A percentile compares a stretch with the other conserved stretches of the same genome.
Conservation (phyloP, 768 basidiomycete genomes). For the Strobilomyces confusus region DNA sequence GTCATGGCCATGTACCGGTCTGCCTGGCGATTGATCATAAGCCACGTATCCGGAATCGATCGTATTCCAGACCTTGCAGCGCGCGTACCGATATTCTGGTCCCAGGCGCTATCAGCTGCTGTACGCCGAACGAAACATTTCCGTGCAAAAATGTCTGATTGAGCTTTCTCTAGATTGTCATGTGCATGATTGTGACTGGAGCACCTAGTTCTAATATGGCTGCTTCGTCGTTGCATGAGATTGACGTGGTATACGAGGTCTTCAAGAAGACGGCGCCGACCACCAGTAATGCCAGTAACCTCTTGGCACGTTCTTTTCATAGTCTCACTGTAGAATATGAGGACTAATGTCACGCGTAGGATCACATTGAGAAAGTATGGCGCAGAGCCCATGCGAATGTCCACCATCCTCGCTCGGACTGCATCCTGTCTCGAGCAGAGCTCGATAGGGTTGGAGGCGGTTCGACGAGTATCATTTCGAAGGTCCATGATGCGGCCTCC, state of each 20-base stretch:
- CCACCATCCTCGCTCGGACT: slow-evolving; percentile 26
- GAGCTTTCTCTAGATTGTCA: slow-evolving; percentile 43
- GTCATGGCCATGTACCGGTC: slow-evolving; percentile 71
- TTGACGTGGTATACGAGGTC: slow-evolving; percentile 40
- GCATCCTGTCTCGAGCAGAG: slow-evolving; percentile 39
- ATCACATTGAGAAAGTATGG: slow-evolving; percentile 38
- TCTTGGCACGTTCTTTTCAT: slow-evolving; percentile 34
- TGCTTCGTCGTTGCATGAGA: slow-evolving; percentile 43
- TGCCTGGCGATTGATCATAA: slow-evolving; percentile 60
- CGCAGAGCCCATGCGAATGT: slow-evolving; percentile 42
- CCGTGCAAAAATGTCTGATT: neutral
- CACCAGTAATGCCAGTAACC: slow-evolving; percentile 43
- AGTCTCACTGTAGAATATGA: neutral
- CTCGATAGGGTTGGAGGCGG: slow-evolving; percentile 53
- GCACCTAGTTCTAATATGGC: slow-evolving; percentile 49
- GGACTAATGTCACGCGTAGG: slow-evolving; percentile 24
- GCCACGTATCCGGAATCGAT: slow-evolving; percentile 42
- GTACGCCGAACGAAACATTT: slow-evolving; percentile 36
- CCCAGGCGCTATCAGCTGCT: slow-evolving; percentile 58
- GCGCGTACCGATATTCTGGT: slow-evolving; percentile 57
- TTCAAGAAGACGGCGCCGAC: slow-evolving; percentile 46
- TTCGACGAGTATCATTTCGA: slow-evolving; percentile 43
- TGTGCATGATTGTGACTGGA: slow-evolving; percentile 52
- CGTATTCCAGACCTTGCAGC: slow-evolving; percentile 38
- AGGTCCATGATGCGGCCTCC: slow-evolving; percentile 1